Percentiles rank a stretch among this genome's conserved stretches.
These are phyloP conservation scores for Colletotrichum australisinense DNA, from an alignment of 2,329 filamentous ascomycete species.

Conservation along the genomic window DNA sequence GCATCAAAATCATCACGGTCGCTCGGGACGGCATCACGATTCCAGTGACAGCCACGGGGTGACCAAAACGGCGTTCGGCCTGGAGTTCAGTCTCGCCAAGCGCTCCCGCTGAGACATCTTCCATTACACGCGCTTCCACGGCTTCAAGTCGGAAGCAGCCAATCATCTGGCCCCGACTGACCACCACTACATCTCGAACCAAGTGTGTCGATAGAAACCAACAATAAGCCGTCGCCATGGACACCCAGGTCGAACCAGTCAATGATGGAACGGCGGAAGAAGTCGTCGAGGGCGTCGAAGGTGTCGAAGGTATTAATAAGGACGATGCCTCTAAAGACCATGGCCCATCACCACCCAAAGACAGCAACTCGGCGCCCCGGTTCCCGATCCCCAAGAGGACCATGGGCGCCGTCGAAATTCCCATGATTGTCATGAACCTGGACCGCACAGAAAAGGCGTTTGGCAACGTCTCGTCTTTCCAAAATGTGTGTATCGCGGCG, in stretches of 20 bases:
- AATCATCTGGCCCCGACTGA: neutral
- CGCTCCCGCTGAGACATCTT: neutral
- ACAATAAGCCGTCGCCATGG: conserved; percentile 18
- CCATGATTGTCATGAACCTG: conserved; percentile 56
- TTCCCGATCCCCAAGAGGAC: conserved; percentile 48
- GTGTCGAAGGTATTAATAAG: too few species aligned
- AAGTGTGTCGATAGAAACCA: neutral
- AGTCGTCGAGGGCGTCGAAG: too few species aligned
- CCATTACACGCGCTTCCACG: neutral
- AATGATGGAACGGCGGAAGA: conserved; percentile 5
- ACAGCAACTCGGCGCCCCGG: conserved; percentile 34
- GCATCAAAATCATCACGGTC: conserved; percentile 18
- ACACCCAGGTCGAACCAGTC: conserved; percentile 11
- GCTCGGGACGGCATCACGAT: conserved; percentile 22
- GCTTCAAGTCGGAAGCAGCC: neutral
- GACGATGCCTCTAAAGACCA: neutral
- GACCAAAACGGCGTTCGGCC: neutral
- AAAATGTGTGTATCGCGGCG: conserved; percentile 47
- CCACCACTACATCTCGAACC: neutral
- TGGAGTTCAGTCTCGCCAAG: neutral
- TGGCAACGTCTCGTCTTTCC: conserved; percentile 50
- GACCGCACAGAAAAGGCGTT: conserved; percentile 56
- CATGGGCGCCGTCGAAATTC: conserved; percentile 55
- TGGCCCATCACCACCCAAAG: neutral
- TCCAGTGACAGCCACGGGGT: conserved; percentile 13